Percentiles rank a stretch among this genome's conserved stretches.
phyloP scores from a whole-genome alignment of 2,329 filamentous ascomycete genomes.

The Blastomyces percursus region DNA sequence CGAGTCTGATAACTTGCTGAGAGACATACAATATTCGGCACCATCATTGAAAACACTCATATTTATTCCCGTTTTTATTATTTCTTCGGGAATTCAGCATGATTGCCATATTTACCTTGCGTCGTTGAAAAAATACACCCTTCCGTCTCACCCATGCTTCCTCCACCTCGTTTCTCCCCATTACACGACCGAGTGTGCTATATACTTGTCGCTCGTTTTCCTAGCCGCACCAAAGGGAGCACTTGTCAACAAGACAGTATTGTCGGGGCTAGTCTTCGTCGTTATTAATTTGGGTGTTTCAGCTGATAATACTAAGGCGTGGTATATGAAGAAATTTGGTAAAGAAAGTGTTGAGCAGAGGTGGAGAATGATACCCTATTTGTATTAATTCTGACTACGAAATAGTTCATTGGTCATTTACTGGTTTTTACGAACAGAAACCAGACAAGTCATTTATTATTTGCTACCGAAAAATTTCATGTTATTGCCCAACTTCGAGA shows the following conservation, averaged over 20 bases:
- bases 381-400: constrained; percentile 22
- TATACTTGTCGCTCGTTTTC: constrained; percentile 70
- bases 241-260: constrained; percentile 60
- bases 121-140: constrained; percentile 65
- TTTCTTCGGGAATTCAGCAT: constrained; percentile 63
- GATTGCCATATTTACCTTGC: constrained; percentile 60
- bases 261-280: constrained; percentile 62
- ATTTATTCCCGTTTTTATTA: constrained; percentile 53
- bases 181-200: constrained; percentile 76
- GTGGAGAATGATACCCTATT: constrained; percentile 63
- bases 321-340: constrained; percentile 71
- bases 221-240: constrained; percentile 58
- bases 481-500: constrained; percentile 61
- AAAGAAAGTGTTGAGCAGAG: constrained; percentile 48
- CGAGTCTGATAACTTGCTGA: constrained; percentile 9
- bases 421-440: background rate
- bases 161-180: constrained; percentile 68
- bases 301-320: constrained; percentile 62
- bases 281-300: constrained; percentile 70
- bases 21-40: constrained; percentile 28
- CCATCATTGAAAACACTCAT: constrained; percentile 44
- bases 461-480: constrained; percentile 42
- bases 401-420: background rate
- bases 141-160: constrained; percentile 66
- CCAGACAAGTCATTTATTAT: constrained; percentile 11